Evolutionary conservation across 345 rosid genomes (phyloP).

Genomic region (Arabis hirsuta): DNA sequence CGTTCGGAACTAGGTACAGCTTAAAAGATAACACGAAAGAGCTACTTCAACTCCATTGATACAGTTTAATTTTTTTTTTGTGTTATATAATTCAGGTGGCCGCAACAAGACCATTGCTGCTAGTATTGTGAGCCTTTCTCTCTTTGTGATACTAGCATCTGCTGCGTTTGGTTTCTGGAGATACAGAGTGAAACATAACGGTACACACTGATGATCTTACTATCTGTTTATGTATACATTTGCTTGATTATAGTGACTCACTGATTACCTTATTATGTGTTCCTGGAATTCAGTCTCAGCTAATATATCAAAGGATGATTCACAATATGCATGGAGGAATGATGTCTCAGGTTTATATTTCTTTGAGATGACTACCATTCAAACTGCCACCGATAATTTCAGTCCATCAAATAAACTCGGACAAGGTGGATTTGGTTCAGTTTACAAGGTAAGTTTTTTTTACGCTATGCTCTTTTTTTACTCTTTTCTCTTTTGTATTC

Average conservation of each 20-base stretch:
- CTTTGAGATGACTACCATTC: constrained; percentile 27
- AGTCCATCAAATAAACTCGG: constrained; percentile 36
- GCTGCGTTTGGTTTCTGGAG: constrained; percentile 21
- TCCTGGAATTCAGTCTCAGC: not conserved
- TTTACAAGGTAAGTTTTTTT: constrained; percentile 30
- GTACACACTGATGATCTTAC: constrained; percentile 12
- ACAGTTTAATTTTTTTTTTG: too few species aligned
- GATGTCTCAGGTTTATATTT: constrained; percentile 3
- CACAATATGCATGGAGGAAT: not conserved
- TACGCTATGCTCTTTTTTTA: not conserved
- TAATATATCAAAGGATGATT: not conserved
- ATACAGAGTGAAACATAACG: constrained; percentile 5
- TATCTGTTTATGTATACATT: not conserved
- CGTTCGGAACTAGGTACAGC: constrained; percentile 25
- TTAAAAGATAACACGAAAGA: not conserved
- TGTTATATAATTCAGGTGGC: constrained; percentile 17
- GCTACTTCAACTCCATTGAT: too few species aligned
- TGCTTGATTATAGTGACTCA: not conserved
- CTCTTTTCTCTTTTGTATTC: not conserved
- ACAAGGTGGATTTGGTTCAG: constrained; percentile 45
- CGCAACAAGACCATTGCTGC: constrained; percentile 15
- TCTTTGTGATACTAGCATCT: constrained; percentile 10
- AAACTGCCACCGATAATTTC: constrained; percentile 37
- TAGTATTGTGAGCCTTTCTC: constrained; percentile 12
- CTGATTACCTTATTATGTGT: not conserved